A percentile compares a stretch with the other conserved stretches of the same genome.
Conservation (phyloP, 441 rosid genomes). For the Melastoma candidum region DNA sequence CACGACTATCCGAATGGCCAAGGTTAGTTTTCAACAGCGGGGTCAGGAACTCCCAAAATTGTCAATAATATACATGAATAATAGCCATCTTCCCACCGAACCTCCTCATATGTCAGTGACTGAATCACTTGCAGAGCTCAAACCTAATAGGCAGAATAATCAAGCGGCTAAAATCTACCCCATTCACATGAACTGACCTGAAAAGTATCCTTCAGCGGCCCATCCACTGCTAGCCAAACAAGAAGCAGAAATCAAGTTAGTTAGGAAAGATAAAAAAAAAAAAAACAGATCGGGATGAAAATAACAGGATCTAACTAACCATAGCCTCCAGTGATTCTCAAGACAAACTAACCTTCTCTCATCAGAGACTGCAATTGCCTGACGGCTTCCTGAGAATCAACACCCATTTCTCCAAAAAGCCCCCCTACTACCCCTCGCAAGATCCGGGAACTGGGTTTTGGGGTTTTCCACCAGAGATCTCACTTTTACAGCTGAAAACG, state of each 20-base stretch:
- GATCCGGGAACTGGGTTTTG: neutral
- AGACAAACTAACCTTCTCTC: constrained; percentile 50
- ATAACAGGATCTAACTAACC: constrained; percentile 6
- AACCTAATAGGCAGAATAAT: neutral
- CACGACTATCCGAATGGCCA: too few relatives aligned
- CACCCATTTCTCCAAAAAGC: constrained; percentile 28
- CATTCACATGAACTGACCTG: constrained; percentile 37
- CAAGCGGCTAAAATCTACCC: neutral
- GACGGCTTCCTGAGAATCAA: constrained; percentile 52
- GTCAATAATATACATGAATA: too few relatives aligned
- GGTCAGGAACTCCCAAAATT: too few relatives aligned
- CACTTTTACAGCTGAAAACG: neutral
- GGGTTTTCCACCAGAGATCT: neutral
- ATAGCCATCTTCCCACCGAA: too few relatives aligned
- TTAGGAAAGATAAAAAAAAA: neutral
- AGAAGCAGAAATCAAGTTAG: too few relatives aligned
- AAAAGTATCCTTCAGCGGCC: constrained; percentile 49
- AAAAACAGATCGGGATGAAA: constrained; percentile 3
- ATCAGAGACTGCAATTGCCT: constrained; percentile 56
- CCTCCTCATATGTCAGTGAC: too few relatives aligned
- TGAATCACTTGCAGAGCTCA: neutral
- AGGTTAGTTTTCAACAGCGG: too few relatives aligned
- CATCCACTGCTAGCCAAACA: constrained; percentile 49
- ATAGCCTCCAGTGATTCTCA: constrained; percentile 5
- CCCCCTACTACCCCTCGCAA: constrained; percentile 6